Percentiles rank a stretch among this genome's conserved stretches.
These are phyloP conservation scores for Pseudogymnoascus sp. DNA, from an alignment of 2,329 filamentous ascomycete species.

Conservation along the genomic window DNA sequence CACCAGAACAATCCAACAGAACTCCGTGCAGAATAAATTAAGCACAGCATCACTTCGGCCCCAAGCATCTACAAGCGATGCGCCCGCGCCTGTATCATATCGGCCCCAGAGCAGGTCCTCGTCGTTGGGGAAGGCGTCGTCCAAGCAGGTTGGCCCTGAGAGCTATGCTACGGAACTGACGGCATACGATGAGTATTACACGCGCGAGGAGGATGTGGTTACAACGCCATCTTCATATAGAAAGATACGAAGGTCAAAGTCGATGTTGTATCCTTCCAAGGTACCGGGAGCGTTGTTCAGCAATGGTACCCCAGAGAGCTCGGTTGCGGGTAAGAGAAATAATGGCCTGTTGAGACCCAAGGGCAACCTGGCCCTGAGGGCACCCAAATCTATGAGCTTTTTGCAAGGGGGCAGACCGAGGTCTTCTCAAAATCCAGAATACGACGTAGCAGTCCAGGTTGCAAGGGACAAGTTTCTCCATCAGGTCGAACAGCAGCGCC, in stretches of 20 bases:
- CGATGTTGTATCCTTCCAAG: slow-evolving; percentile 39
- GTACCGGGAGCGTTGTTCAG: slow-evolving; percentile 24
- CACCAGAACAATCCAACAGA: slow-evolving; percentile 18
- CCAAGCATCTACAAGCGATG: slow-evolving; percentile 24
- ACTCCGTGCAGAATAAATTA: slow-evolving; percentile 14
- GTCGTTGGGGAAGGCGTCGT: slow-evolving; percentile 26
- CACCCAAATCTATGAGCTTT: slow-evolving; percentile 51
- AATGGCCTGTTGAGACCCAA: slow-evolving; percentile 17
- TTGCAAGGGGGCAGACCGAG: slow-evolving; percentile 31
- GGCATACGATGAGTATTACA: slow-evolving; percentile 38
- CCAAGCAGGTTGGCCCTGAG: slow-evolving; percentile 23
- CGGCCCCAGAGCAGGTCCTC: slow-evolving; percentile 27
- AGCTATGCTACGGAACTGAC: slow-evolving; percentile 33
- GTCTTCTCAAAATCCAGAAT: slow-evolving; percentile 21
- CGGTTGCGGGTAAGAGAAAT: background rate
- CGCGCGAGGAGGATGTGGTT: slow-evolving; percentile 40
- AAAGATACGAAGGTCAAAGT: slow-evolving; percentile 47
- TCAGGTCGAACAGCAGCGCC: slow-evolving; percentile 30
- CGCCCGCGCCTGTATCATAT: slow-evolving; percentile 24
- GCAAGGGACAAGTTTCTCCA: slow-evolving; percentile 33
- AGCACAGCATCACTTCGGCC: slow-evolving; percentile 20
- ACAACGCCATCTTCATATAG: slow-evolving; percentile 43
- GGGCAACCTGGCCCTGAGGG: slow-evolving; percentile 30
- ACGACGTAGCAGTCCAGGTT: slow-evolving; percentile 32
- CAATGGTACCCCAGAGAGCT: slow-evolving; percentile 22